A percentile compares a stretch with the other conserved stretches of the same genome.
phyloP scores from a whole-genome alignment of 768 basidiomycete species.

The Mycena polygramma region DNA sequence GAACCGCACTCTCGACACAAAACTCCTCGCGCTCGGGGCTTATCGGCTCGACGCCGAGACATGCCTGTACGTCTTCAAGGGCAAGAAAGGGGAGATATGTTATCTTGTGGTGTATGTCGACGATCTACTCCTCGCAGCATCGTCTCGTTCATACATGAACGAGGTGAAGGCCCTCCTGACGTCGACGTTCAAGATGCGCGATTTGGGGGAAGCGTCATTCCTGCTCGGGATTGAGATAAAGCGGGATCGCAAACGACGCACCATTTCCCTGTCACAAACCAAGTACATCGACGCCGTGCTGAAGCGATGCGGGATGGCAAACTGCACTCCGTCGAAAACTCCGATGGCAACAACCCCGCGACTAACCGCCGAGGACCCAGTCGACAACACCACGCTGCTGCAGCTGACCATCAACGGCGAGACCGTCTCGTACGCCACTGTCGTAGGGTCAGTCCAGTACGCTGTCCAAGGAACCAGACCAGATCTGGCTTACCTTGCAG shows the following conservation, averaged over 20 bases:
- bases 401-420: neutral
- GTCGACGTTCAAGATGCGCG: constrained; percentile 6
- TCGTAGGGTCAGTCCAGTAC: constrained; percentile 9
- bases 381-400: constrained; percentile 5
- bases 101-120: constrained; percentile 10
- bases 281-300: neutral
- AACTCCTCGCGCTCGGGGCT: neutral
- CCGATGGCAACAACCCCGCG: constrained; percentile 1
- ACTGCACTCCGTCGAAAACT: neutral
- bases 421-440: constrained; percentile 4
- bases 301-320: neutral
- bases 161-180: neutral
- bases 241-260: neutral
- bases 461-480: constrained; percentile 10
- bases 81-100: neutral
- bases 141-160: neutral
- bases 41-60: constrained; percentile 7
- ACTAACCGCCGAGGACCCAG: neutral
- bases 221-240: neutral
- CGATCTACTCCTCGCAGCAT: constrained; percentile 1
- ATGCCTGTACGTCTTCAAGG: neutral
- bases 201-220: constrained; percentile 1
- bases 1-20: neutral
- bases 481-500: constrained; percentile 7
- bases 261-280: neutral